These are phyloP conservation scores for Rhodotorula sp. DNA, from an alignment of 1,284 basidiomycete genomes.

Conservation along the genomic window DNA sequence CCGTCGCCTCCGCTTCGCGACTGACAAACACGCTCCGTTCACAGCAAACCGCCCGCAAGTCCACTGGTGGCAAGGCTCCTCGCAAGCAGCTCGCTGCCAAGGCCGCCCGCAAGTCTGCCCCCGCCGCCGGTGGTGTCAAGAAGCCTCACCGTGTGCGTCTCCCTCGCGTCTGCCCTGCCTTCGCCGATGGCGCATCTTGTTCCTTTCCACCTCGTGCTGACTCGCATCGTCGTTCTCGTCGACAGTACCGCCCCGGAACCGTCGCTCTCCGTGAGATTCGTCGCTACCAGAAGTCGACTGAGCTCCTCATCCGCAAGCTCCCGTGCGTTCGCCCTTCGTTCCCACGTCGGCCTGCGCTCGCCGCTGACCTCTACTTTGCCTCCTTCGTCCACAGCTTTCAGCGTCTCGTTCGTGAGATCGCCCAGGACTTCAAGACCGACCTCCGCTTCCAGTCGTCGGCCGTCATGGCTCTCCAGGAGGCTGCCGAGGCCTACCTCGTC, in stretches of 20 bases:
- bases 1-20: neutral
- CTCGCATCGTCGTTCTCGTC: no score
- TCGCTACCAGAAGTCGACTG: conserved; percentile 57
- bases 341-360: neutral
- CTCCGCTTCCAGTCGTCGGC: conserved; percentile 47
- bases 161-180: no score
- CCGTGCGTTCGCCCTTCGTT: conserved; percentile 15
- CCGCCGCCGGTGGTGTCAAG: conserved; percentile 59
- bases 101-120: conserved; percentile 55
- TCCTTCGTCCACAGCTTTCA: conserved; percentile 40
- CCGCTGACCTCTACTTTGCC: neutral
- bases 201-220: no score
- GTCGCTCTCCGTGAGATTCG: conserved; percentile 59
- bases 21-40: neutral
- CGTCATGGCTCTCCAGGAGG: conserved; percentile 50
- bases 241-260: conserved; percentile 56
- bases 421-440: conserved; percentile 48
- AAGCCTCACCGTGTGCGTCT: conserved; percentile 55
- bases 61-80: conserved; percentile 56
- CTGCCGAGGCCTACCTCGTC: conserved; percentile 78
- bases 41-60: conserved; percentile 62
- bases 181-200: no score
- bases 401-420: conserved; percentile 45
- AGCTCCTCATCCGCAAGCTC: conserved; percentile 56
- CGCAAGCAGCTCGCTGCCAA: conserved; percentile 58